A percentile compares a stretch with the other conserved stretches of the same genome.
Conservation (phyloP, 768 basidiomycete genomes). For the Saitozyma sp. region DNA sequence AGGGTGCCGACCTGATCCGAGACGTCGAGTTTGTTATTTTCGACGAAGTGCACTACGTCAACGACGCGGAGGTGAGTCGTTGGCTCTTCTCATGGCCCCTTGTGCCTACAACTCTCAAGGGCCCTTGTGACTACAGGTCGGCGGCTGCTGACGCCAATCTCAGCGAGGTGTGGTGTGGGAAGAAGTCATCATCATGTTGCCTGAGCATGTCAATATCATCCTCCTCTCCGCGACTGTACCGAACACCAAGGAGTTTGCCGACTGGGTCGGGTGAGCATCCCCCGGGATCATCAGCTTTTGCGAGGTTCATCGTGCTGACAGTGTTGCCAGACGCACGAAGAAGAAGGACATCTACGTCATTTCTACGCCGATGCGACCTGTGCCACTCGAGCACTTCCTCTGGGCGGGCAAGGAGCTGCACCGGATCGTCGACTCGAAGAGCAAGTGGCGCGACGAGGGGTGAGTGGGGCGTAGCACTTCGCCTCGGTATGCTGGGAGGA, state of each 20-base stretch:
- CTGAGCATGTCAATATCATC: slow-evolving; percentile 97
- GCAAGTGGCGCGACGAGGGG: slow-evolving; percentile 74
- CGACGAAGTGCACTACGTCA: slow-evolving; percentile 99
- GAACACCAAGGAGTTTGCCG: slow-evolving; percentile 96
- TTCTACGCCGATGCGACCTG: slow-evolving; percentile 90
- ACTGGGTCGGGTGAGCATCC: slow-evolving; percentile 88
- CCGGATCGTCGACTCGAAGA: slow-evolving; percentile 84
- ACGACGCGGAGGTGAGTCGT: slow-evolving; percentile 85
- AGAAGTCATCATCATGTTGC: slow-evolving; percentile 99
- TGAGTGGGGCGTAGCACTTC: too few species aligned
- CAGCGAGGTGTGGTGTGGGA: slow-evolving; percentile 99
- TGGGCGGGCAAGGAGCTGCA: slow-evolving; percentile 90
- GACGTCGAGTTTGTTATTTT: slow-evolving; percentile 99
- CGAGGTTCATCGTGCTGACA: too few species aligned
- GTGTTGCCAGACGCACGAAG: slow-evolving; percentile 76
- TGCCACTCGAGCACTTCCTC: slow-evolving; percentile 93
- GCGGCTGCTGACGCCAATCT: slow-evolving; percentile 1
- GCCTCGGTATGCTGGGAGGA: too few species aligned
- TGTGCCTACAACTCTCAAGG: neutral
- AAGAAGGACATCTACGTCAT: slow-evolving; percentile 99
- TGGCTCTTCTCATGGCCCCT: too few species aligned
- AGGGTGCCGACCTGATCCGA: slow-evolving; percentile 95
- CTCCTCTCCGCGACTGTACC: slow-evolving; percentile 95
- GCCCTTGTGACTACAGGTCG: neutral
- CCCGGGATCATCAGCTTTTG: neutral